A percentile compares a stretch with the other conserved stretches of the same genome.
These are phyloP conservation scores for Solanum pinnatisectum DNA, from an alignment of 257 asterid genomes.

Conservation along the genomic window DNA sequence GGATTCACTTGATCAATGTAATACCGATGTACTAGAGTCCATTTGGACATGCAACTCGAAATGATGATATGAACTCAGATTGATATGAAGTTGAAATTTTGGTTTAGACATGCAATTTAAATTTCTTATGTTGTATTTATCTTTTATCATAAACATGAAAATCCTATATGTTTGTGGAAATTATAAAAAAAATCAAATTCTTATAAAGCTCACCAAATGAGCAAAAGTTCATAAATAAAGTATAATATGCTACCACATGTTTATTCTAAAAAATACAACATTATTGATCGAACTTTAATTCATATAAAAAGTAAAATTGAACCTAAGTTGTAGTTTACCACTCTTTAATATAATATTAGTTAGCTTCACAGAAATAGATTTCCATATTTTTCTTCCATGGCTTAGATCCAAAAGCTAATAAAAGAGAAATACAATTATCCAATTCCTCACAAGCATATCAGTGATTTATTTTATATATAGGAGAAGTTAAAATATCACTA, in stretches of 20 bases:
- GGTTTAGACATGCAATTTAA: no score
- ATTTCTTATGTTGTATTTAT: not conserved
- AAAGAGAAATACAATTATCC: not conserved
- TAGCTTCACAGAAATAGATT: not conserved
- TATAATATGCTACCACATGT: not conserved
- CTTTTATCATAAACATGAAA: not conserved
- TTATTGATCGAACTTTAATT: not conserved
- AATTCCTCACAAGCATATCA: not conserved
- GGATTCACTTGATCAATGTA: not conserved
- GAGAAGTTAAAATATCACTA: not conserved
- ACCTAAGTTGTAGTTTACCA: not conserved
- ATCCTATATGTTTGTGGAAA: no score
- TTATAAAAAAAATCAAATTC: no score
- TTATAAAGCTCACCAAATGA: not conserved
- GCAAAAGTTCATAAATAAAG: no score
- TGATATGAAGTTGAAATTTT: no score
- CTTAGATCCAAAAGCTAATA: not conserved
- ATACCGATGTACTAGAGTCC: accelerated
- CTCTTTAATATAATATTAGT: not conserved
- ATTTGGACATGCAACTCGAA: no score
- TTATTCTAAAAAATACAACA: not conserved
- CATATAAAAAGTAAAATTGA: not conserved
- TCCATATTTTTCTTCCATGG: not conserved
- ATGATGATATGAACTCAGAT: no score
- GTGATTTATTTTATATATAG: not conserved